phyloP scores from a whole-genome alignment of 306 rosid species.

The Acacia melanoxylon region DNA sequence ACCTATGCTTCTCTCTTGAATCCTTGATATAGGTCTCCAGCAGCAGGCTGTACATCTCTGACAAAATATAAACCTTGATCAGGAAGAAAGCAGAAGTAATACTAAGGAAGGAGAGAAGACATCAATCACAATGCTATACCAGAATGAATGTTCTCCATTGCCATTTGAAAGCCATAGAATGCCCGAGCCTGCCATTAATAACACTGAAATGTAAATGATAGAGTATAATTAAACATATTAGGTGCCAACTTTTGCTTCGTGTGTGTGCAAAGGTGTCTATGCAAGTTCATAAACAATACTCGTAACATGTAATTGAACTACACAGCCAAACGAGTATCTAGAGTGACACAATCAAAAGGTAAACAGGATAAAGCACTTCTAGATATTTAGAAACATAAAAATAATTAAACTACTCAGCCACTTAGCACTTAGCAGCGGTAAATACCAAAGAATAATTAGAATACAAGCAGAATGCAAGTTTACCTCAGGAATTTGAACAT shows the following conservation, averaged over 20 bases:
- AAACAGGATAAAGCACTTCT: constrained; percentile 10
- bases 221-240: constrained; percentile 12
- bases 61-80: constrained; percentile 32
- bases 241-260: neutral
- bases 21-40: constrained; percentile 88
- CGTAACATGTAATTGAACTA: neutral
- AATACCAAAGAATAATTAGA: neutral
- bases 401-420: constrained; percentile 9
- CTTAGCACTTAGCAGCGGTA: neutral
- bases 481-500: constrained; percentile 92
- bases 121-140: constrained; percentile 48
- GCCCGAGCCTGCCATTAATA: constrained; percentile 73
- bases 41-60: constrained; percentile 96
- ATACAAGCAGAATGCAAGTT: constrained; percentile 1
- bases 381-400: neutral
- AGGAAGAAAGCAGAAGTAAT: constrained; percentile 28
- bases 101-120: constrained; percentile 15
- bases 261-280: neutral
- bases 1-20: constrained; percentile 74
- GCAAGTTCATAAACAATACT: neutral
- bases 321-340: constrained; percentile 1
- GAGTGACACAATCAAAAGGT: neutral
- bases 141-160: constrained; percentile 93
- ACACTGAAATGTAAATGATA: constrained; percentile 32
- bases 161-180: constrained; percentile 91